Conservation (phyloP, 2,329 filamentous ascomycete genomes). For the Ophiostoma sp. region DNA sequence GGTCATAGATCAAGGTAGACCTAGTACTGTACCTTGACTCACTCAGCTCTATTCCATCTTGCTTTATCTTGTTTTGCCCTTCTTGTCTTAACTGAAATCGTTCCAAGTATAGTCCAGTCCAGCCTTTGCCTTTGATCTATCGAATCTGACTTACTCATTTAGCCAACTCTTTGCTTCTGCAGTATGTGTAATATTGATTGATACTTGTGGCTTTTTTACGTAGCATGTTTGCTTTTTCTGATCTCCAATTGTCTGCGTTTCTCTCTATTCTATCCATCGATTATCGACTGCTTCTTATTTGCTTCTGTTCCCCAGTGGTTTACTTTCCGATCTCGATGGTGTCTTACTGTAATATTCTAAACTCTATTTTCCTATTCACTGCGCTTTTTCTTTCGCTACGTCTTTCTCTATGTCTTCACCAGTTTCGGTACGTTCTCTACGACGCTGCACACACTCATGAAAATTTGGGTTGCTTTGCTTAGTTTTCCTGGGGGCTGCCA, state of each 20-base stretch:
- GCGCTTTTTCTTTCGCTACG: background rate
- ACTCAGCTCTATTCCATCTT: background rate
- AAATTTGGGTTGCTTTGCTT: background rate
- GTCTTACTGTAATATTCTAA: constrained; percentile 5
- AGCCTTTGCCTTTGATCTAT: background rate
- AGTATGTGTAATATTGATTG: background rate
- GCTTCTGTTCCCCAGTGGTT: background rate
- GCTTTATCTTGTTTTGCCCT: background rate
- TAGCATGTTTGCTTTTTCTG: background rate
- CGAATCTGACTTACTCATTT: no score
- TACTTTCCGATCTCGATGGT: background rate
- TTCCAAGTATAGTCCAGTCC: background rate
- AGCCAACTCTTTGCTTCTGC: background rate
- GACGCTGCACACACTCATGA: background rate
- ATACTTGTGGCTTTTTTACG: background rate
- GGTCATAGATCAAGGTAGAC: background rate
- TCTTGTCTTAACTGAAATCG: background rate
- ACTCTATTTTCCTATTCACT: background rate
- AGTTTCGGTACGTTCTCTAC: background rate
- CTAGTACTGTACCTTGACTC: background rate
- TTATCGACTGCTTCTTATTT: background rate
- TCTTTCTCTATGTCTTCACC: background rate
- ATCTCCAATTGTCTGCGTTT: background rate
- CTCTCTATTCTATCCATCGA: background rate
- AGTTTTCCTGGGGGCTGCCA: background rate